Evolutionary conservation across 1,284 basidiomycete genomes (phyloP).

Genomic region (Ganoderma sp.): DNA sequence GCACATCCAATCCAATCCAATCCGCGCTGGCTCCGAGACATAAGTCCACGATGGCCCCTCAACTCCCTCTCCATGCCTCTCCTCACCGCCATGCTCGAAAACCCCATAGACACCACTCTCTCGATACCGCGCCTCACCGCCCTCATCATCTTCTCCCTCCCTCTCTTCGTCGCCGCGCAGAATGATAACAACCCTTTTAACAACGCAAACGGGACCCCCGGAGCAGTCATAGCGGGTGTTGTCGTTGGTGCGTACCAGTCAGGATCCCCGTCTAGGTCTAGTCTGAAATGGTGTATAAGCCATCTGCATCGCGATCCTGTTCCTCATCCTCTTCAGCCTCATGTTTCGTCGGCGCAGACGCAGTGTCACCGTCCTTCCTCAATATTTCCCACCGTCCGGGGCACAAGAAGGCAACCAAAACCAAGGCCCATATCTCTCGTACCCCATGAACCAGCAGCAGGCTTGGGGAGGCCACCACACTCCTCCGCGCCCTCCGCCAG

Average conservation of each 20-base stretch:
- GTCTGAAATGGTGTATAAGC: slow-evolving; percentile 11
- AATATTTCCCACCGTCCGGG: slow-evolving; percentile 6
- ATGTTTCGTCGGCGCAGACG: slow-evolving; percentile 29
- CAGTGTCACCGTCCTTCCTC: slow-evolving; percentile 17
- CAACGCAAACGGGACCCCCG: slow-evolving; percentile 17
- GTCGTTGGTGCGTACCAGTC: slow-evolving; percentile 23
- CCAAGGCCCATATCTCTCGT: slow-evolving; percentile 18
- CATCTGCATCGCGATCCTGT: slow-evolving; percentile 26
- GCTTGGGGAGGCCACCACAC: slow-evolving; percentile 15
- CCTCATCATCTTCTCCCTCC: slow-evolving; percentile 22
- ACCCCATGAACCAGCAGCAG: slow-evolving; percentile 19
- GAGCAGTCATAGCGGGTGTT: slow-evolving; percentile 27
- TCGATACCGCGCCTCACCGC: neutral
- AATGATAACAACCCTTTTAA: slow-evolving; percentile 15
- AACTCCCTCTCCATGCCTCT: slow-evolving; percentile 9
- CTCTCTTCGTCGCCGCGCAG: slow-evolving; percentile 25
- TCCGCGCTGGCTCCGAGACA: neutral
- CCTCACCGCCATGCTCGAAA: slow-evolving; percentile 14
- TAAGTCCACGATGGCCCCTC: slow-evolving; percentile 11
- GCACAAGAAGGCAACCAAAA: slow-evolving; percentile 18
- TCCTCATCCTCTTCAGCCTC: slow-evolving; percentile 21
- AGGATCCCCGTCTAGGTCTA: neutral
- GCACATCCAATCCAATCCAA: neutral
- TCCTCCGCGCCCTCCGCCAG: slow-evolving; percentile 17
- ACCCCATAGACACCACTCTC: neutral